These are phyloP conservation scores for Cryptosporidium felis DNA, from an alignment of 169 alveolate species.

Conservation along the genomic window DNA sequence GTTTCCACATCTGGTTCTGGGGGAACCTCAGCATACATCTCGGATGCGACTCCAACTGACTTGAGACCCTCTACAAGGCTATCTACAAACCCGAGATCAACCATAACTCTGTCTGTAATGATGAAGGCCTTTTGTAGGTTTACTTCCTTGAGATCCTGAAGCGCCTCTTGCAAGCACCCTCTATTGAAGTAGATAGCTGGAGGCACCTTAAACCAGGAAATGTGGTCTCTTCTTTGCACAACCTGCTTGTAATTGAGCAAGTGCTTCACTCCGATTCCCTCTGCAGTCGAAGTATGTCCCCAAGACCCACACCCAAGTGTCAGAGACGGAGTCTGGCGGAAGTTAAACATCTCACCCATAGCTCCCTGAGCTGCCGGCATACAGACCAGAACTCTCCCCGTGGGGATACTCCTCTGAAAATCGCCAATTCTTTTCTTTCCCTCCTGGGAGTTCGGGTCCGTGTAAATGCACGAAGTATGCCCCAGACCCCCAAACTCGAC, in stretches of 20 bases:
- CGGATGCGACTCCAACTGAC: slow-evolving; percentile 39
- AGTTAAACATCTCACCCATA: slow-evolving; percentile 73
- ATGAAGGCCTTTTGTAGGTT: slow-evolving; percentile 54
- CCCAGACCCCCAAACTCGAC: slow-evolving; percentile 74
- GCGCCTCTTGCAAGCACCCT: slow-evolving; percentile 58
- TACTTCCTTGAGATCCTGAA: slow-evolving; percentile 63
- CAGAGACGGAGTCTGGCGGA: slow-evolving; percentile 70
- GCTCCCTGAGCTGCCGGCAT: slow-evolving; percentile 75
- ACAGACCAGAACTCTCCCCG: slow-evolving; percentile 71
- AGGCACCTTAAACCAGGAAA: slow-evolving; percentile 72
- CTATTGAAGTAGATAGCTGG: slow-evolving; percentile 66
- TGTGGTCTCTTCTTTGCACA: slow-evolving; percentile 67
- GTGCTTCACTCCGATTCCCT: slow-evolving; percentile 71
- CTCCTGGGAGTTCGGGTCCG: slow-evolving; percentile 68
- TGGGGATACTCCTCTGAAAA: slow-evolving; percentile 60
- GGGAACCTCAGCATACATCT: slow-evolving; percentile 62
- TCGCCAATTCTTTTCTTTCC: slow-evolving; percentile 51
- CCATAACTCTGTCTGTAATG: slow-evolving; percentile 70
- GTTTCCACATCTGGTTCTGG: slow-evolving; percentile 72
- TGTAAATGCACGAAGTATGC: slow-evolving; percentile 72
- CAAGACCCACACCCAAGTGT: slow-evolving; percentile 74
- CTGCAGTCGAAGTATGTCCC: slow-evolving; percentile 72
- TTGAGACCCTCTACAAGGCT: slow-evolving; percentile 25
- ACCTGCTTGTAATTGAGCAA: slow-evolving; percentile 70
- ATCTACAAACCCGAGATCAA: slow-evolving; percentile 58